Base-by-base conservation (phyloP, 2,329 filamentous ascomycete genomes). In the Dothiorella sarmentorum region DNA sequence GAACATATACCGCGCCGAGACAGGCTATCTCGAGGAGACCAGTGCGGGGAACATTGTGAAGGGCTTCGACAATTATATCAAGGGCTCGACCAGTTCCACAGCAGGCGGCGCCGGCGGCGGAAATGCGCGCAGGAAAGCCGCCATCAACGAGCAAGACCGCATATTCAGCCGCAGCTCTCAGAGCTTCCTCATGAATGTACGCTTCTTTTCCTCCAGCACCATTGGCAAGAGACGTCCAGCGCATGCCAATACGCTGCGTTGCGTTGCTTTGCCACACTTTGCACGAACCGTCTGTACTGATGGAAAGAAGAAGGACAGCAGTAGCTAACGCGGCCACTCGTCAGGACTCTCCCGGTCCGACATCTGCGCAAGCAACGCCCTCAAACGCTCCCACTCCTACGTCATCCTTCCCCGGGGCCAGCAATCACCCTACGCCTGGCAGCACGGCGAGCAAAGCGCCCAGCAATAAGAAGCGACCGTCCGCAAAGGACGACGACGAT, bases 61-160 rank as follows among this genome's bases (percentile, higher is more conserved):
- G 49, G 94, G 94, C 20, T 99, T 99, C 73, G 94, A 99, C 73
- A 95, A 91, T 71, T 99, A 97, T 77, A 95, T 96, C 79, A 99
- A 99, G 75, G 92, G 90, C 57, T 83, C 82, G 17, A 82, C 43
- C 15, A 17, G 22, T 4, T 69, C 84, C 7, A 83, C 85, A n/a
- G 79, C 81, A 1, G 81, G 82, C 3, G 69, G 72, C 4, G 67
- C 70, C 24, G 65, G 64, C 56, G 74, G 73, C 26, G 66, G 66
- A 44, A 74, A 69, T 58, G 68, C 88, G 68, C 83, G 86, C 67
- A 84, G 88, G 71, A 80, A 77, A 61, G 76, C 82, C 22, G 82
- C 83, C 4, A 77, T 87, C 49, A 80, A 80, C 61, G 89, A 92
- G 55, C 81, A 83, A 65, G 89, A 91, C 69, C 81, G 88, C 63